Percentiles rank a stretch among this genome's conserved stretches.
These are phyloP conservation scores for Phytophthora pinifolia DNA, from an alignment of 352 stramenopile species.

Conservation along the genomic window DNA sequence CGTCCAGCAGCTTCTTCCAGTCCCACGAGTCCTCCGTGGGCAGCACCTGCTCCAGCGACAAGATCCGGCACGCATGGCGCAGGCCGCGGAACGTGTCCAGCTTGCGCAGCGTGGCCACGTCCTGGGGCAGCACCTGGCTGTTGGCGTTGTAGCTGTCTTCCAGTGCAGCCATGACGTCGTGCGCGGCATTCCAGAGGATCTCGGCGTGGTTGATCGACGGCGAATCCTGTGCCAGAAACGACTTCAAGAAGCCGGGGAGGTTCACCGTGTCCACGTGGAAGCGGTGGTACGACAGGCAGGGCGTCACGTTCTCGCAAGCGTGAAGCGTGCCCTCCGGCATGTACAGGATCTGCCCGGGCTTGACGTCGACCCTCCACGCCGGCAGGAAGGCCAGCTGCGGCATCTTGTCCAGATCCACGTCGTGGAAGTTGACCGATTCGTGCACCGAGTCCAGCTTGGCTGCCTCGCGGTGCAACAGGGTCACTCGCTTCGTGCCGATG, in stretches of 20 bases:
- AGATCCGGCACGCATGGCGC: conserved; percentile 57
- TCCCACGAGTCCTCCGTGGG: conserved; percentile 78
- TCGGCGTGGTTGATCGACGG: conserved; percentile 90
- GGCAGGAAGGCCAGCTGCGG: conserved; percentile 89
- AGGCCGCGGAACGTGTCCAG: conserved; percentile 67
- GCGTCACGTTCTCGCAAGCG: conserved; percentile 91
- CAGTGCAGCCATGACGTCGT: conserved; percentile 87
- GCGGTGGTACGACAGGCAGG: conserved; percentile 93
- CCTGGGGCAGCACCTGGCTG: conserved; percentile 40
- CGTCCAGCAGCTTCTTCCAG: conserved; percentile 74
- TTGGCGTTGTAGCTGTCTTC: conserved; percentile 76
- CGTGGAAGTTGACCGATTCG: conserved; percentile 78
- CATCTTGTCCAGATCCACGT: conserved; percentile 82
- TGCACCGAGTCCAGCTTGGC: conserved; percentile 87
- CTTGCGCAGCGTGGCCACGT: conserved; percentile 53
- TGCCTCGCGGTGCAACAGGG: conserved; percentile 69
- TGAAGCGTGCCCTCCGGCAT: conserved; percentile 94
- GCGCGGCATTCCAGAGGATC: conserved; percentile 92
- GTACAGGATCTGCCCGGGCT: conserved; percentile 92
- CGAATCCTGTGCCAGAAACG: conserved; percentile 90
- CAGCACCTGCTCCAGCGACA: conserved; percentile 69
- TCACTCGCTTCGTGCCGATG: conserved; percentile 78
- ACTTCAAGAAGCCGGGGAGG: conserved; percentile 87
- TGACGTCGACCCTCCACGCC: conserved; percentile 86
- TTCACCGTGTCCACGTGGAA: conserved; percentile 95